Evolutionary conservation across 306 rosid species (phyloP).

Genomic region (Erythrophleum fordii): DNA sequence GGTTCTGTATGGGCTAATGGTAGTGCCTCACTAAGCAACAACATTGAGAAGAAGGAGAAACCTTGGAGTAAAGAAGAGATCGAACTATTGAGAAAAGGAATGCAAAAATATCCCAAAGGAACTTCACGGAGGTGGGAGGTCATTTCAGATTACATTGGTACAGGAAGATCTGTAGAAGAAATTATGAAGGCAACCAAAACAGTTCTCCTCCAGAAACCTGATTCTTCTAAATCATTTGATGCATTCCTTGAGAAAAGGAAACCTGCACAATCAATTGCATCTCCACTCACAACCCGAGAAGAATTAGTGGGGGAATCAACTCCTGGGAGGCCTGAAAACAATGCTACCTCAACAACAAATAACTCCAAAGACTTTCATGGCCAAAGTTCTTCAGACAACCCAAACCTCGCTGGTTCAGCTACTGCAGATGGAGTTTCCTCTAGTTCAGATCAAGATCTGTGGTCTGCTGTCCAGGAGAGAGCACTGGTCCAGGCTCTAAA

Average conservation of each 20-base stretch:
- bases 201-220: constrained; percentile 96
- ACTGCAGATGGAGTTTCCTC: constrained; percentile 60
- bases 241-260: constrained; percentile 95
- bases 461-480: constrained; percentile 92
- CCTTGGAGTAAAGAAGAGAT: constrained; percentile 95
- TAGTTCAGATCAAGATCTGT: constrained; percentile 71
- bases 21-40: constrained; percentile 42
- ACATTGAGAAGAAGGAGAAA: constrained; percentile 83
- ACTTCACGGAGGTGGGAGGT: constrained; percentile 98
- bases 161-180: constrained; percentile 94
- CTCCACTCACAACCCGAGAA: constrained; percentile 89
- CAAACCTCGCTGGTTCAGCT: constrained; percentile 37
- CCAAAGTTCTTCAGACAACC: constrained; percentile 41
- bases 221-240: constrained; percentile 88
- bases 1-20: constrained; percentile 69
- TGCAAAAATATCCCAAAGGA: constrained; percentile 92
- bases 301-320: constrained; percentile 61
- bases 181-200: constrained; percentile 95
- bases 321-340: constrained; percentile 45
- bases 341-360: constrained; percentile 41
- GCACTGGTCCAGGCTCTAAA: constrained; percentile 96
- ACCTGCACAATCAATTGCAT: constrained; percentile 81
- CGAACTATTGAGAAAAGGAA: constrained; percentile 84
- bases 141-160: constrained; percentile 91
- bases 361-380: constrained; percentile 43